Evolutionary conservation across 495 filamentous ascomycete genomes (phyloP).

Genomic region (Immersiella caudata): DNA sequence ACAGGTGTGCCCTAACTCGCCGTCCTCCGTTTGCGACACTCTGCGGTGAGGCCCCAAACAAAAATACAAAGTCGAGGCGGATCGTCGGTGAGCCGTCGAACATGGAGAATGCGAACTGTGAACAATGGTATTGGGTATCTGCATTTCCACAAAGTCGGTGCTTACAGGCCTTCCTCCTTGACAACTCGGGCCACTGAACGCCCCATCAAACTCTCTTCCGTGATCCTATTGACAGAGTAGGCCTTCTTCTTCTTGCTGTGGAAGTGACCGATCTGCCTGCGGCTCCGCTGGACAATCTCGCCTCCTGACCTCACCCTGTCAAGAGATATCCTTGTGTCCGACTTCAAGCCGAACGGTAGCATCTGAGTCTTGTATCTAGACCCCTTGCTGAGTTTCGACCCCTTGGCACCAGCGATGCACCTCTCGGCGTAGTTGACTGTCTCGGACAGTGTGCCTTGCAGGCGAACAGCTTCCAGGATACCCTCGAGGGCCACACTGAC

Average conservation of each 20-base stretch:
- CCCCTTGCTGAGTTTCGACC: constrained; percentile 21
- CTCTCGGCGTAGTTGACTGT: constrained; percentile 66
- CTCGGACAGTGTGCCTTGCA: constrained; percentile 69
- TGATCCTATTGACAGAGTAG: constrained; percentile 80
- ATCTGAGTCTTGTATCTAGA: constrained; percentile 24
- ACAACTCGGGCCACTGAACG: constrained; percentile 13
- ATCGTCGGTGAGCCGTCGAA: background rate
- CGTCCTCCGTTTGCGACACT: background rate
- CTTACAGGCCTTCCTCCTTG: constrained; percentile 14
- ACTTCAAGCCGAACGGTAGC: constrained; percentile 74
- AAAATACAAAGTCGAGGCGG: background rate
- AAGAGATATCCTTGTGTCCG: constrained; percentile 50
- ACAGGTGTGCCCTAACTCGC: background rate
- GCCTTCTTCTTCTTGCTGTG: constrained; percentile 71
- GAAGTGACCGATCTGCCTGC: constrained; percentile 70
- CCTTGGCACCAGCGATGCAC: constrained; percentile 35
- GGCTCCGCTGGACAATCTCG: constrained; percentile 64
- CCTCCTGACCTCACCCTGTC: constrained; percentile 63
- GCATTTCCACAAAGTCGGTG: background rate
- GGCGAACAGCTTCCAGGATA: constrained; percentile 70
- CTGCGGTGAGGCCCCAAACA: background rate
- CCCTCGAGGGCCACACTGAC: constrained; percentile 76
- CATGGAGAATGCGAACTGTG: background rate
- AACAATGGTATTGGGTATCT: constrained; percentile 18
- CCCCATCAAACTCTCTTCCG: constrained; percentile 34